Evolutionary conservation across 345 rosid species (phyloP).

Genomic region (Raphanus raphanistrum): DNA sequence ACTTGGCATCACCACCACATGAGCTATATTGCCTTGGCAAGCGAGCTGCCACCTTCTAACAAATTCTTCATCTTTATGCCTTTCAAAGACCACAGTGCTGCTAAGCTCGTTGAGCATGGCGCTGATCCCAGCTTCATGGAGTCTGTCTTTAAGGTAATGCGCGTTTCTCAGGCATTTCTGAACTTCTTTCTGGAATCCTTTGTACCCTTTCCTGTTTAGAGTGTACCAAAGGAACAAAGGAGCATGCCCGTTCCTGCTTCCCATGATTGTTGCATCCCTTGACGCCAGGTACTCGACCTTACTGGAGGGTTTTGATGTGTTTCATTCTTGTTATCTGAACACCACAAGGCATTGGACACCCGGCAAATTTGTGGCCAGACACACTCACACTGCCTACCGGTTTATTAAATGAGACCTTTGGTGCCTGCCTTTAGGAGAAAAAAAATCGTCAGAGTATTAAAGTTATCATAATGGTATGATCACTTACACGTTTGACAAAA

Average conservation of each 20-base stretch:
- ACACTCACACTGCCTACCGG: slow-evolving; percentile 85
- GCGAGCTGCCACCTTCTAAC: slow-evolving; percentile 97
- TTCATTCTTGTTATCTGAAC: not conserved
- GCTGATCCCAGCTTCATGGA: no score
- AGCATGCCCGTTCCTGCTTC: slow-evolving; percentile 95
- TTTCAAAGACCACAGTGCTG: no score
- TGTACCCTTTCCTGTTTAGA: no score
- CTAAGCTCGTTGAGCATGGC: no score
- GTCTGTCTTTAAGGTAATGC: no score
- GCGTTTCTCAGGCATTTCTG: no score
- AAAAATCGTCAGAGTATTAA: no score
- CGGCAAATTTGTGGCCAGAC: not conserved
- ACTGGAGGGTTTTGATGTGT: not conserved
- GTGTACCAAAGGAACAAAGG: no score
- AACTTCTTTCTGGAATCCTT: no score
- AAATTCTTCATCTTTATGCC: slow-evolving; percentile 87
- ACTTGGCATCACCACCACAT: not conserved
- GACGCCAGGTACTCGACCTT: slow-evolving; percentile 61
- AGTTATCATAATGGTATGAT: no score
- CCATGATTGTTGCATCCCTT: slow-evolving; percentile 97
- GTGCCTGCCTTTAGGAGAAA: no score
- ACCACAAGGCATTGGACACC: not conserved
- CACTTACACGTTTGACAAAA: no score
- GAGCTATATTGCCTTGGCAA: slow-evolving; percentile 44
- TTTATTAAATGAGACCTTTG: slow-evolving; percentile 87